Evolutionary conservation across 2,329 filamentous ascomycete species (phyloP), one percentile per base, ranked within the genome.

Genomic region (Hypoxylon sp.): DNA sequence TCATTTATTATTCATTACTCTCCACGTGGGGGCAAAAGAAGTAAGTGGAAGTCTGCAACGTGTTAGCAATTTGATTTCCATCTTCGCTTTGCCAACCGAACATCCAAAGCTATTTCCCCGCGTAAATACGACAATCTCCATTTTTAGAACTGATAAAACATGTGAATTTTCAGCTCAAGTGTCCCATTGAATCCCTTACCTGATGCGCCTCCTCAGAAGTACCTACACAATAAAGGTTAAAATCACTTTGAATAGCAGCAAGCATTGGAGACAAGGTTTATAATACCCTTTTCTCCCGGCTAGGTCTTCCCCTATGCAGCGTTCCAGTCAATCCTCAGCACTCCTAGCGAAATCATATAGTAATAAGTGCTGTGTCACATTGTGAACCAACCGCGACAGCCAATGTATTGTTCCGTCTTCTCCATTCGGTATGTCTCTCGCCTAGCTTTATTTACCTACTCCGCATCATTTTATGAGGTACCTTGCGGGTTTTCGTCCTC

Each of bases 391-490:
- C 48, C 60, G 47, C 17, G 37, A 62, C 21, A 4, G 52, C 51
- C 21, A 58, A 51, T 53, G 60, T 55, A 46, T 54, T 64, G 62
- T 48, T 67, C 69, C 67, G 66, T 60, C 58, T 66, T 65, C 66
- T 71, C 56, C 57, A 69, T 71, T 65, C 39, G 62, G 66, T 42
- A 29, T 27, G 51, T 66, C 47, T 21, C 46, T 62, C 6, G 35
- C 21, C 39, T 63, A 31, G 19, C 48, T 54, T 35, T 58, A 27
- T 27, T 27, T 27, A 27, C 24, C 24, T 27, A 13, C 56, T 68
- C 62, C 61, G 54, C 39, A 62, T 61, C 56, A 15, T 61, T 53
- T 42, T 57, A 55, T 48, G 37, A n/a, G 8, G 21, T 46, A 53
- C 11, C 10, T 61, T 60, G 21, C 47, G 37, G 56, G 35, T 32